phyloP scores from a whole-genome alignment of 148 eudicot genomes.

The Persicaria maculosa region DNA sequence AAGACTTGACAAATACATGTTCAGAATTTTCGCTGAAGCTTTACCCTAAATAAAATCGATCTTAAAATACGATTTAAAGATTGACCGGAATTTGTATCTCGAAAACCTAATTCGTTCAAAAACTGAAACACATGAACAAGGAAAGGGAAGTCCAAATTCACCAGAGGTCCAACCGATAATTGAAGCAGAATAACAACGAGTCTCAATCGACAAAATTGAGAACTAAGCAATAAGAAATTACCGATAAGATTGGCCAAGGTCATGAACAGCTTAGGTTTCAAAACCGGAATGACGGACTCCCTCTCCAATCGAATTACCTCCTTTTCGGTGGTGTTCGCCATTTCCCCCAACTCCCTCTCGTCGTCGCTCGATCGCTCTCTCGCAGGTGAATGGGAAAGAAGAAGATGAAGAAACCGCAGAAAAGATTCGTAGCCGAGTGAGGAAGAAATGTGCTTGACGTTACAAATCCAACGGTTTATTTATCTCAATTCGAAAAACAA shows the following conservation, averaged over 20 bases:
- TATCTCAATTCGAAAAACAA: too few species aligned
- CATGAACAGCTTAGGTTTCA: conserved; percentile 76
- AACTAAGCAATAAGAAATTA: conserved; percentile 11
- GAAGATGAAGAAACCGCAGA: background rate
- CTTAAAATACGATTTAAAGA: background rate
- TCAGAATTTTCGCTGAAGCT: background rate
- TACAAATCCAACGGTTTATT: conserved; percentile 2
- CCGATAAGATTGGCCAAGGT: conserved; percentile 80
- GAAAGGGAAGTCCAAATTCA: background rate
- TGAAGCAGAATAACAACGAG: background rate
- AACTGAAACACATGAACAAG: background rate
- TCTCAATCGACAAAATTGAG: conserved; percentile 9
- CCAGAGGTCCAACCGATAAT: background rate
- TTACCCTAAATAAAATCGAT: background rate
- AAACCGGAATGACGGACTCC: conserved; percentile 79
- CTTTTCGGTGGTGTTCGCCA: conserved; percentile 22
- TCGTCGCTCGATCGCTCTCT: background rate
- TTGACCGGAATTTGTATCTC: background rate
- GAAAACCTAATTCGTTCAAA: background rate
- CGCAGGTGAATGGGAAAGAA: background rate
- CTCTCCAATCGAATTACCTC: conserved; percentile 75
- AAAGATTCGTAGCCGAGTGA: conserved; percentile 8
- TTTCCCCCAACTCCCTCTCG: conserved; percentile 9
- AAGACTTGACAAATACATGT: background rate
- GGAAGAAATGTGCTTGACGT: conserved; percentile 1